Evolutionary conservation across 192 early-diverging fungal genomes (phyloP), one percentile per base, ranked within the genome.

Genomic region (Umbelopsis ramanniana): DNA sequence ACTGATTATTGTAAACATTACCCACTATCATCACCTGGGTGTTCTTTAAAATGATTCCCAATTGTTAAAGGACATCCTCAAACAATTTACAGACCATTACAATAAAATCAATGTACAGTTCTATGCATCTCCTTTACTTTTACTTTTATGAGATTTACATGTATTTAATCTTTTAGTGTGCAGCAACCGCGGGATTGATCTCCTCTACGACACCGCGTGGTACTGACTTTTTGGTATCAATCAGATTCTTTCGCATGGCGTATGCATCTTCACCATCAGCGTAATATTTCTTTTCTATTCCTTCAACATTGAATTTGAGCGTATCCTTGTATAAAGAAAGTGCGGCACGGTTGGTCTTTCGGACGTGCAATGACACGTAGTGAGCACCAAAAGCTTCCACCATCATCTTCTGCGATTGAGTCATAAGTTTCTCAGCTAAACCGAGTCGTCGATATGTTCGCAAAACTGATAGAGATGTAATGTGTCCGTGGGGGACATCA

Each of bases 361-460:
- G 89, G 23, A 99, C 98, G 77, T 99, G 96, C 72, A 99, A 80
- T 2, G 96, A 96, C 14, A 96, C 95, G 70, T 89, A 93, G 52
- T 96, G 87, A 26, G 95, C 94, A 40, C 84, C 85, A 79, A 94
- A 99, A 14, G 89, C 87, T 72, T 97, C 93, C 19, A 87, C 85
- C 98, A 99, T 99, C 52, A 92, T 87, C 84, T 79, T 83, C 90
- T 92, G 91, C 15, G 93, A 87, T 86, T 97, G 96, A 35, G 76
- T 89, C 98, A 99, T 99, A 66, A 99, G 86, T 72, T 96, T 96
- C 74, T 97, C 94, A 12, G 98, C 98, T n/a, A 99, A 81, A 53
- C 98, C 98, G 33, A 99, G 84, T 66, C 96, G 87, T 78, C 98
- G 89, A 81, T 96, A 99, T 68, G 89, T 95, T 68, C 98, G 89